Conservation (phyloP, 441 rosid genomes). For the Lepidium campestre region DNA sequence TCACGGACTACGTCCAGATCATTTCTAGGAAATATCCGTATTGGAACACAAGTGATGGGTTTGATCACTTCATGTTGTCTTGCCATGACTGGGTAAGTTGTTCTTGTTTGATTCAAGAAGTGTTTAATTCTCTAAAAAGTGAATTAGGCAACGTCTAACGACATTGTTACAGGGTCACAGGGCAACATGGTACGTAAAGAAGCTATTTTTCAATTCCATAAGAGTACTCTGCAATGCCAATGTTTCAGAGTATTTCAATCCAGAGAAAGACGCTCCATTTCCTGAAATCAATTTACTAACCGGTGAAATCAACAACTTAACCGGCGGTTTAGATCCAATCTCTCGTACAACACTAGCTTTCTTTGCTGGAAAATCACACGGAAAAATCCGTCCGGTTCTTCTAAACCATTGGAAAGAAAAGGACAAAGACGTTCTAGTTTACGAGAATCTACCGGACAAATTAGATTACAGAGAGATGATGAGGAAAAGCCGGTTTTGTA, state of each 20-base stretch:
- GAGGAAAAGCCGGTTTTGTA: slow-evolving; percentile 50
- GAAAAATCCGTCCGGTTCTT: slow-evolving; percentile 42
- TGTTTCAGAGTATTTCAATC: slow-evolving; percentile 53
- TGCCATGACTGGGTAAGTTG: slow-evolving; percentile 62
- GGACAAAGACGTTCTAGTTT: slow-evolving; percentile 46
- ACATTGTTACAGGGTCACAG: slow-evolving; percentile 28
- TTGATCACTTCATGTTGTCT: slow-evolving; percentile 58
- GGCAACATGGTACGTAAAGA: slow-evolving; percentile 26
- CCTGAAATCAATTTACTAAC: slow-evolving; percentile 51
- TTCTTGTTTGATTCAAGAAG: neutral
- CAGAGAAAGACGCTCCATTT: slow-evolving; percentile 50
- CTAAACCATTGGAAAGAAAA: slow-evolving; percentile 51
- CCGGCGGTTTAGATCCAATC: slow-evolving; percentile 24
- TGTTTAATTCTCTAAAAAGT: neutral
- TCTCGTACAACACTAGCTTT: slow-evolving; percentile 43
- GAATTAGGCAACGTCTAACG: neutral
- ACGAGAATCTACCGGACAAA: slow-evolving; percentile 38
- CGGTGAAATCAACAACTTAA: slow-evolving; percentile 32
- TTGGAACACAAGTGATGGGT: slow-evolving; percentile 58
- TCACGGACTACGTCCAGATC: slow-evolving; percentile 39
- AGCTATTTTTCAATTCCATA: slow-evolving; percentile 46
- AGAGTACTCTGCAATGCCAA: slow-evolving; percentile 64
- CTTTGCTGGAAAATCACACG: slow-evolving; percentile 55
- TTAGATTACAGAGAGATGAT: slow-evolving; percentile 36
- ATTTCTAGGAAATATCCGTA: slow-evolving; percentile 38